Evolutionary conservation across 768 basidiomycete genomes (phyloP).

Genomic region (Podaxis mareebaensis): DNA sequence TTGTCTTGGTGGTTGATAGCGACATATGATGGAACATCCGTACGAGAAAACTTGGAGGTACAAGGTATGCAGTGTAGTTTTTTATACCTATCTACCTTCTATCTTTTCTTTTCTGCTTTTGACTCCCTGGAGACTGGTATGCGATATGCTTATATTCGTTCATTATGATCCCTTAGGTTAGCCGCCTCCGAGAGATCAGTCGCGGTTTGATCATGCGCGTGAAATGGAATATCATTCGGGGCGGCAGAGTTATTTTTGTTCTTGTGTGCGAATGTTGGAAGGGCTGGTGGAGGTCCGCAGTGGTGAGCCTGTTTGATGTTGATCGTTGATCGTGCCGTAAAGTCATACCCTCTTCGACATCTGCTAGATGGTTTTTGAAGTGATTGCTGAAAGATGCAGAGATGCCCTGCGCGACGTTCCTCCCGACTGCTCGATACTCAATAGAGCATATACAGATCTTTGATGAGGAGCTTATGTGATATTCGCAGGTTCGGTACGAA

Average conservation of each 20-base stretch:
- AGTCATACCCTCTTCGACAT: too few species aligned
- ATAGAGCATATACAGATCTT: too few species aligned
- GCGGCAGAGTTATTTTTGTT: neutral
- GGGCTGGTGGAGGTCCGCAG: neutral
- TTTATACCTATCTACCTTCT: neutral
- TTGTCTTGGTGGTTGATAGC: neutral
- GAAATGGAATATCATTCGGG: neutral
- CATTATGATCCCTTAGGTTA: neutral
- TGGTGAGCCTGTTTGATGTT: too few species aligned
- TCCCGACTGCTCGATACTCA: too few species aligned
- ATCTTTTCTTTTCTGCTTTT: neutral
- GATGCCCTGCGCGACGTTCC: too few species aligned
- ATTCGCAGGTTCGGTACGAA: too few species aligned
- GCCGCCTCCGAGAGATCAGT: neutral
- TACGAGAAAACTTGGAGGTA: neutral
- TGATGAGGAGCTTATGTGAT: too few species aligned
- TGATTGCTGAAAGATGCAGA: too few species aligned
- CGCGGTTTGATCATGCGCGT: neutral
- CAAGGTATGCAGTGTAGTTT: neutral
- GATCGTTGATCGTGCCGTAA: too few species aligned
- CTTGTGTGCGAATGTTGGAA: neutral
- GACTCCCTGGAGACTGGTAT: neutral
- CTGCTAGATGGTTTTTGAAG: too few species aligned
- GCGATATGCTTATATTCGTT: neutral
- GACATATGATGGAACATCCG: neutral